phyloP scores from a whole-genome alignment of 2,329 filamentous ascomycete genomes.

The Calonectria henricotiae region DNA sequence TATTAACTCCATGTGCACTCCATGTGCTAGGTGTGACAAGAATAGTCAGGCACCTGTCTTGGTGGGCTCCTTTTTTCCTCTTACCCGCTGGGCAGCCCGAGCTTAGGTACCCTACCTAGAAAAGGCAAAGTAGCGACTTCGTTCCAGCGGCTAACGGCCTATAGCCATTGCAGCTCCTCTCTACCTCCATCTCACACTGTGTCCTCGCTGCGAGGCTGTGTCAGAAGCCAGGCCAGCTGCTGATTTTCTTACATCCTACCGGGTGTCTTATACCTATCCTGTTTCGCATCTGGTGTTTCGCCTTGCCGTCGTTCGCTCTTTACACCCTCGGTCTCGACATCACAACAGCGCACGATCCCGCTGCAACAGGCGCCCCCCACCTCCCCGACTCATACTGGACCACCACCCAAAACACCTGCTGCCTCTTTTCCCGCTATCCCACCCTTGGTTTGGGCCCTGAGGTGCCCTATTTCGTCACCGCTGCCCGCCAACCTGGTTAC shows the following conservation, averaged over 20 bases:
- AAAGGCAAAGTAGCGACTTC: slow-evolving; percentile 20
- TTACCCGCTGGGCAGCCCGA: slow-evolving; percentile 31
- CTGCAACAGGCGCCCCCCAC: slow-evolving; percentile 6
- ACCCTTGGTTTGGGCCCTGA: slow-evolving; percentile 23
- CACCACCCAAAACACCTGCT: slow-evolving; percentile 10
- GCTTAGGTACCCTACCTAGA: slow-evolving; percentile 16
- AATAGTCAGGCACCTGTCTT: slow-evolving; percentile 32
- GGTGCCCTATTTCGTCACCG: slow-evolving; percentile 51
- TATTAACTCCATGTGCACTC: slow-evolving; percentile 18
- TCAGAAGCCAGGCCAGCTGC: background rate
- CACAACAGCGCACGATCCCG: slow-evolving; percentile 1
- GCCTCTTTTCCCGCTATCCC: slow-evolving; percentile 23
- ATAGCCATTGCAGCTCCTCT: slow-evolving; percentile 12
- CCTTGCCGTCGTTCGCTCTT: background rate
- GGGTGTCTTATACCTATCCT: slow-evolving; percentile 5
- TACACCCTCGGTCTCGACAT: background rate
- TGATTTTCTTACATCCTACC: background rate
- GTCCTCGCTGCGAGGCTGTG: slow-evolving; percentile 26
- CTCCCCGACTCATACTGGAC: slow-evolving; percentile 2
- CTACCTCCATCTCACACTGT: slow-evolving; percentile 10
- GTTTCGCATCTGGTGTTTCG: slow-evolving; percentile 17
- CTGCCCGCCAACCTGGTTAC: slow-evolving; percentile 46
- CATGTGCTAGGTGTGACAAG: slow-evolving; percentile 20
- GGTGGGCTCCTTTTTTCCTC: background rate
- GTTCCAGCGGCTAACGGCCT: slow-evolving; percentile 31